Base-by-base conservation (phyloP, 257 asterid genomes). In the Salvia miltiorrhiza region DNA sequence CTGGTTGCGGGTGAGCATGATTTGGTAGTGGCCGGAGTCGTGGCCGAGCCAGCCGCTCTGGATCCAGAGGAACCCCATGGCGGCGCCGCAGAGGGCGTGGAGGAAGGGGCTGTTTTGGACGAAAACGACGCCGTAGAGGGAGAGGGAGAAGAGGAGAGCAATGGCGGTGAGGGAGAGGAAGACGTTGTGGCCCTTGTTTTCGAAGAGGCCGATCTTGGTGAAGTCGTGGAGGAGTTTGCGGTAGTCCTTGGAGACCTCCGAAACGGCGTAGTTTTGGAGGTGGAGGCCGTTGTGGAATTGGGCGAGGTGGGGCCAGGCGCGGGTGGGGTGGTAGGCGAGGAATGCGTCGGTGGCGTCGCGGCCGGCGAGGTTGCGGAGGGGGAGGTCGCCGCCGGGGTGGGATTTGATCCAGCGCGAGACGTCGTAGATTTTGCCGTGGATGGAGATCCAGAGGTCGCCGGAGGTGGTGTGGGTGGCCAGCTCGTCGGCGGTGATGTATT, bases 41-140 rank as follows among this genome's bases (percentile, higher is more conserved):
- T 92, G 98, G 17, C 96, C 98, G 20, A 92, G 35, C 98, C 98
- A 92, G 5, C 98, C 98, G 63, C 97, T 92, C 77, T 92, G 96
- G 50, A 90, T 90, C 98, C 98, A 92, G 0, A 86, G 67, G n/a
- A 82, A 57, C 33, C 98, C 98, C 96, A 90, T 88, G 16, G 84
- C 4, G 17, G 81, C 82, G 60, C 90, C 98, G 63, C 82, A 82
- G 9, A 90, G 21, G 57, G 88, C 68, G 65, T 92, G 98, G 16
- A 80, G 70, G 69, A 63, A 33, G 3, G 59, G 17, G 28, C 95
- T 82, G n/a, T n/a, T n/a, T 6, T 85, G 70, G 72, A 83, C 74
- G 74, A 24, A 86, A 60, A 92, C 70, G 50, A 92, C 95, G 40
- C 96, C 95, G 64, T 77, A 90, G 7, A 92, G 85, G 58, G 82